These are phyloP conservation scores for Phaeophleospora eucalypticola DNA, from an alignment of 2,329 filamentous ascomycete species.

Conservation along the genomic window DNA sequence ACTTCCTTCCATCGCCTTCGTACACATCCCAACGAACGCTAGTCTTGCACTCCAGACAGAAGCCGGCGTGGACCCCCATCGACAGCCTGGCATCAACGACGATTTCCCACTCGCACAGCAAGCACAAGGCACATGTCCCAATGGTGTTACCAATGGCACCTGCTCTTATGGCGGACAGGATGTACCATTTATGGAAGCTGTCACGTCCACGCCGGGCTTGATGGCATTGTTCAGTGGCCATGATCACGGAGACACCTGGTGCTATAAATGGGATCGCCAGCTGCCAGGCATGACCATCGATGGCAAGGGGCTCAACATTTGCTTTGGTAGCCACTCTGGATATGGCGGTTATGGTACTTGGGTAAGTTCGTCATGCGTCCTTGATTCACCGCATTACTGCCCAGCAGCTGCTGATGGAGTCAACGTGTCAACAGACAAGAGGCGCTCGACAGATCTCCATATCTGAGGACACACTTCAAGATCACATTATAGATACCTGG, in stretches of 20 bases:
- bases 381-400: no score
- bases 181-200: conserved; percentile 58
- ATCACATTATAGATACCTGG: conserved; percentile 28
- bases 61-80: conserved; percentile 39
- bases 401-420: no score
- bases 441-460: conserved; percentile 30
- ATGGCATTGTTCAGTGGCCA: conserved; percentile 56
- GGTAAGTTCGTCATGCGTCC: no score
- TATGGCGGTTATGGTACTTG: conserved; percentile 35
- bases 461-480: conserved; percentile 19
- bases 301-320: conserved; percentile 32
- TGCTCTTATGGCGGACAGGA: conserved; percentile 48
- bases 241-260: conserved; percentile 38
- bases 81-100: conserved; percentile 46
- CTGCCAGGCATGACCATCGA: conserved; percentile 26
- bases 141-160: conserved; percentile 35
- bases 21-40: conserved; percentile 51
- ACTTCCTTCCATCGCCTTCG: conserved; percentile 52
- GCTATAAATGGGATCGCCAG: conserved; percentile 29
- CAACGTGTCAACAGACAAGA: conserved; percentile 12
- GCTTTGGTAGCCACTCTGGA: conserved; percentile 30
- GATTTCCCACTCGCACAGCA: conserved; percentile 40
- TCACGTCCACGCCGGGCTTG: conserved; percentile 53
- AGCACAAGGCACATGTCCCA: conserved; percentile 35
- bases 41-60: conserved; percentile 39